Evolutionary conservation across 345 rosid genomes (phyloP).

Genomic region (Eucalyptus shirleyi): DNA sequence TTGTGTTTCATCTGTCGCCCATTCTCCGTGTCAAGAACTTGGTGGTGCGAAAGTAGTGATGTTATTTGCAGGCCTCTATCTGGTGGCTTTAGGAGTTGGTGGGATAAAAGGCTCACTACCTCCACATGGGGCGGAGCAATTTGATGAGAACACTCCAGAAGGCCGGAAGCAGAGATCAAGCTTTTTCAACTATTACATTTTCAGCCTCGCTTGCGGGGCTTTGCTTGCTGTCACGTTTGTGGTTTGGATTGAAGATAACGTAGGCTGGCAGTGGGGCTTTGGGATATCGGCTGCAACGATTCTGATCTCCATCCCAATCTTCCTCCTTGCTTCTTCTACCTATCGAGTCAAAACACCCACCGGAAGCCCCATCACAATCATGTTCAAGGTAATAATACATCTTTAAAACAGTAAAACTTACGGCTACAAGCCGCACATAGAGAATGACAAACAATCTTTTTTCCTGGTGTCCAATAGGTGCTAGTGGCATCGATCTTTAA

Average conservation of each 20-base stretch:
- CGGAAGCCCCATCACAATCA: conserved; percentile 76
- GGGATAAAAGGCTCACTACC: conserved; percentile 94
- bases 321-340: conserved; percentile 57
- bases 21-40: conserved; percentile 16
- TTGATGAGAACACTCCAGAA: conserved; percentile 51
- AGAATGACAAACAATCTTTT: neutral
- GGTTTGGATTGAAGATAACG: conserved; percentile 93
- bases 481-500: conserved; percentile 35
- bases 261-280: conserved; percentile 92
- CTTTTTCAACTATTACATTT: conserved; percentile 82
- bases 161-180: conserved; percentile 79
- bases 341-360: conserved; percentile 58
- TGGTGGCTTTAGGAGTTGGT: conserved; percentile 86
- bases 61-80: conserved; percentile 66
- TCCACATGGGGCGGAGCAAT: conserved; percentile 93
- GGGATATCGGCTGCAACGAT: conserved; percentile 64
- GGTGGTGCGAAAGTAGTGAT: conserved; percentile 20
- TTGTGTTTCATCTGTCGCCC: conserved; percentile 6
- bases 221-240: conserved; percentile 79
- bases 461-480: conserved; percentile 19
- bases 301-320: conserved; percentile 56
- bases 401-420: neutral
- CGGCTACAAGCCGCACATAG: neutral
- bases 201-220: conserved; percentile 79
- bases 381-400: conserved; percentile 42